These are phyloP conservation scores for Solanum habrochaites DNA, from an alignment of 257 asterid species.

Conservation along the genomic window DNA sequence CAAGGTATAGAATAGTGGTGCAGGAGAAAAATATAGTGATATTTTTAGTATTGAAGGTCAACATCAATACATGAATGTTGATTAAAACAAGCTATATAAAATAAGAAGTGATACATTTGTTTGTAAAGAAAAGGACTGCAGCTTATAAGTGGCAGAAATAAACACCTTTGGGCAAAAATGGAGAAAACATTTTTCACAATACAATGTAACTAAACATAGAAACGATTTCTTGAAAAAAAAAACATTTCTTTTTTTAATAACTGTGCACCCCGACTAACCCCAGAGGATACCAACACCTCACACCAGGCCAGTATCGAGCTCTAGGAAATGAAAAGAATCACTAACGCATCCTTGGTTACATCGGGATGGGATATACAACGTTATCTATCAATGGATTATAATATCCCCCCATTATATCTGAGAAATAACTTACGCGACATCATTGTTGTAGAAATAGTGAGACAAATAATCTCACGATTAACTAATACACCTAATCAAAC, in stretches of 20 bases:
- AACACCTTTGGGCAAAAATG: background rate
- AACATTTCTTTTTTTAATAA: background rate
- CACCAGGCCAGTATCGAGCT: background rate
- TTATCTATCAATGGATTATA: background rate
- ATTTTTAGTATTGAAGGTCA: background rate
- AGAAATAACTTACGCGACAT: background rate
- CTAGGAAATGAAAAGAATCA: background rate
- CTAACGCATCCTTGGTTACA: background rate
- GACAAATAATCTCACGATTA: background rate
- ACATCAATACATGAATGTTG: background rate
- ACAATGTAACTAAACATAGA: background rate
- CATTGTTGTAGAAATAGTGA: background rate
- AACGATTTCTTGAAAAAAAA: background rate
- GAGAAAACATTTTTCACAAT: background rate
- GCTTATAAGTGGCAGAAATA: background rate
- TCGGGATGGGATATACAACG: background rate
- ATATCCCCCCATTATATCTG: background rate
- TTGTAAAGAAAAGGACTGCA: background rate
- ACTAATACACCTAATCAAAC: background rate
- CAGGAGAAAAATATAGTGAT: background rate
- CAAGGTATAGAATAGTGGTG: background rate
- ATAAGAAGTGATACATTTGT: background rate
- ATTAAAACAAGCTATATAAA: background rate
- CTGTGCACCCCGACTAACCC: background rate
- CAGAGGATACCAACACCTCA: background rate